Percentiles rank a stretch among this genome's conserved stretches.
These are phyloP conservation scores for Sequoia sempervirens DNA, from an alignment of 75 land plant genomes.

Conservation along the genomic window DNA sequence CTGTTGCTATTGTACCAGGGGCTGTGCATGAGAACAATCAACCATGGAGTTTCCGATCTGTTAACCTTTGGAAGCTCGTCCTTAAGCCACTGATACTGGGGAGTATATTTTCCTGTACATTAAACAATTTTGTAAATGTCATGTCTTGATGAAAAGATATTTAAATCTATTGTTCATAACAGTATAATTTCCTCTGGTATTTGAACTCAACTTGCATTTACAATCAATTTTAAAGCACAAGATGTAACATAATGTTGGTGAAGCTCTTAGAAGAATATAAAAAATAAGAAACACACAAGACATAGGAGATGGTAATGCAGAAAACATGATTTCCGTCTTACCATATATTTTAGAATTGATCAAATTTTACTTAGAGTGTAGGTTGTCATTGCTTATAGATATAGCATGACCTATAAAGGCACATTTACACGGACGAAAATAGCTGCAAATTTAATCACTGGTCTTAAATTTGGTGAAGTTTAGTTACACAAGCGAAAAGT, in stretches of 20 bases:
- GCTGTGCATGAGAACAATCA: constrained; percentile 80
- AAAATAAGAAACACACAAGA: background rate
- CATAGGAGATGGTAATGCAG: background rate
- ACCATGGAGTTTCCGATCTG: constrained; percentile 89
- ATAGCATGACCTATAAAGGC: background rate
- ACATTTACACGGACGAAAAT: background rate
- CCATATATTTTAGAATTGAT: background rate
- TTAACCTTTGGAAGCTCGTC: constrained; percentile 62
- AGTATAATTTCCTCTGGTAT: background rate
- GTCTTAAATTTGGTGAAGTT: background rate
- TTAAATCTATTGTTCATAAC: background rate
- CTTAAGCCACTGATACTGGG: constrained; percentile 64
- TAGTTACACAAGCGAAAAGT: background rate
- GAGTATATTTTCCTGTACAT: constrained; percentile 32
- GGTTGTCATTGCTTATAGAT: background rate
- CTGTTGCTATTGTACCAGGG: constrained; percentile 87
- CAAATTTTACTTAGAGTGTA: background rate
- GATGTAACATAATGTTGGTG: background rate
- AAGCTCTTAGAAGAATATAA: background rate
- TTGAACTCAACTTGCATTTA: background rate
- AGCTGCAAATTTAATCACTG: background rate
- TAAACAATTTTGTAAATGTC: background rate
- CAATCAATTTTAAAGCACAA: background rate
- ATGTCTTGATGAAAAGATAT: background rate
- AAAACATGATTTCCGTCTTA: too few species aligned